A percentile compares a stretch with the other conserved stretches of the same genome.
Evolutionary conservation across 768 basidiomycete species (phyloP).

Genomic region (Boletellus sp.): DNA sequence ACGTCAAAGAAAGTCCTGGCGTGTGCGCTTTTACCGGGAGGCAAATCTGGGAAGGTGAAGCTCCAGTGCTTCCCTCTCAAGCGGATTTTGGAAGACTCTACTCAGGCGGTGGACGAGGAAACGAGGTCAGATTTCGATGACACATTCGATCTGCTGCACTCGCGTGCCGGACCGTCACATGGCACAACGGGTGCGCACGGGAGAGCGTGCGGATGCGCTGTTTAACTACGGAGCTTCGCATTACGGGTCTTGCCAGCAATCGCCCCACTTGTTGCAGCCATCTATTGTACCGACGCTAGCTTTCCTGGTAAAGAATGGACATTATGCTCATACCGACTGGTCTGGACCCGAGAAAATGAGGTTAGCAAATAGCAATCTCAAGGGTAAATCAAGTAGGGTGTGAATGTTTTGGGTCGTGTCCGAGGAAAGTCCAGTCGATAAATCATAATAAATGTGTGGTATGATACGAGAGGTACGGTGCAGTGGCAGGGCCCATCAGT

Average conservation of each 20-base stretch:
- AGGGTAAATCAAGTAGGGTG: slow-evolving; percentile 12
- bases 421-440: slow-evolving; percentile 16
- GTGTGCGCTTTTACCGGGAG: slow-evolving; percentile 27
- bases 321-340: slow-evolving; percentile 4
- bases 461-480: slow-evolving; percentile 21
- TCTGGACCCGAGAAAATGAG: neutral
- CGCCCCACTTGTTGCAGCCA: no score
- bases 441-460: slow-evolving; percentile 26
- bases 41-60: slow-evolving; percentile 22
- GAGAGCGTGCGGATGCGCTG: neutral
- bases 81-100: slow-evolving; percentile 11
- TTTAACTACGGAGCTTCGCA: neutral
- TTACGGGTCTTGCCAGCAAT: no score
- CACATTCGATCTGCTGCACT: slow-evolving; percentile 26
- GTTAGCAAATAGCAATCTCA: neutral
- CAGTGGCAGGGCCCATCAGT: slow-evolving; percentile 14
- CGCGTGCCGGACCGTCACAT: slow-evolving; percentile 15
- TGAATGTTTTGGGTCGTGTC: slow-evolving; percentile 4
- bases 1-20: slow-evolving; percentile 21
- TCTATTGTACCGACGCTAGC: slow-evolving; percentile 4
- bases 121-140: slow-evolving; percentile 12
- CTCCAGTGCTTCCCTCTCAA: slow-evolving; percentile 25
- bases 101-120: slow-evolving; percentile 13
- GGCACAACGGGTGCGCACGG: slow-evolving; percentile 5
- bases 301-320: slow-evolving; percentile 3